phyloP scores from a whole-genome alignment of 2,329 filamentous ascomycete genomes.

The Thielaviopsis cerberus region DNA sequence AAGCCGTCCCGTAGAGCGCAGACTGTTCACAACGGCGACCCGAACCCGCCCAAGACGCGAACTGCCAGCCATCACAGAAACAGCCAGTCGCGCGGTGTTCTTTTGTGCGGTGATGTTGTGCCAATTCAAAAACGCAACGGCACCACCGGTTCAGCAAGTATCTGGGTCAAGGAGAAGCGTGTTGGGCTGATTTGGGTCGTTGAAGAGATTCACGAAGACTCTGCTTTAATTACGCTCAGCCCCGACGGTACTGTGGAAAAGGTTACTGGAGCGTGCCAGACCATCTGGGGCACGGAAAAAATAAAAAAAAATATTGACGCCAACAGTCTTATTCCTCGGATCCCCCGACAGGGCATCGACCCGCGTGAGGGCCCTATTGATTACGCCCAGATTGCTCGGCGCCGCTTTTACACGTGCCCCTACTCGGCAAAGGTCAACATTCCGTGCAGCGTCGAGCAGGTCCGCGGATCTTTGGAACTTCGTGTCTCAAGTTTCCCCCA shows the following conservation, averaged over 20 bases:
- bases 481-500: conserved; percentile 88
- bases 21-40: conserved; percentile 39
- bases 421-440: conserved; percentile 63
- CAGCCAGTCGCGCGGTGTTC: conserved; percentile 67
- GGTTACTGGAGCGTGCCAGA: conserved; percentile 55
- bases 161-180: conserved; percentile 97
- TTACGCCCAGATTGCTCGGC: conserved; percentile 52
- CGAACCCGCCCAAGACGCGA: conserved; percentile 35
- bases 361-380: conserved; percentile 56
- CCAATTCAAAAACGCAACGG: conserved; percentile 94
- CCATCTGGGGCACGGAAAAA: conserved; percentile 66
- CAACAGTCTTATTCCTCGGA: conserved; percentile 57
- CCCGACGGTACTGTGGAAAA: conserved; percentile 56
- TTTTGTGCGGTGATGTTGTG: conserved; percentile 93
- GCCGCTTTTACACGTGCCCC: conserved; percentile 69
- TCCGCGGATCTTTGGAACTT: conserved; percentile 50
- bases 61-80: conserved; percentile 43
- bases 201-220: conserved; percentile 92
- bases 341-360: conserved; percentile 59
- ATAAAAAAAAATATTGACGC: conserved; percentile 53
- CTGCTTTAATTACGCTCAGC: conserved; percentile 58
- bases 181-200: conserved; percentile 91
- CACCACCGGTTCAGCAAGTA: conserved; percentile 71
- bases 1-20: conserved; percentile 38
- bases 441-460: conserved; percentile 62